Evolutionary conservation across 768 basidiomycete species (phyloP).

Genomic region (Pleurotus sapidus): DNA sequence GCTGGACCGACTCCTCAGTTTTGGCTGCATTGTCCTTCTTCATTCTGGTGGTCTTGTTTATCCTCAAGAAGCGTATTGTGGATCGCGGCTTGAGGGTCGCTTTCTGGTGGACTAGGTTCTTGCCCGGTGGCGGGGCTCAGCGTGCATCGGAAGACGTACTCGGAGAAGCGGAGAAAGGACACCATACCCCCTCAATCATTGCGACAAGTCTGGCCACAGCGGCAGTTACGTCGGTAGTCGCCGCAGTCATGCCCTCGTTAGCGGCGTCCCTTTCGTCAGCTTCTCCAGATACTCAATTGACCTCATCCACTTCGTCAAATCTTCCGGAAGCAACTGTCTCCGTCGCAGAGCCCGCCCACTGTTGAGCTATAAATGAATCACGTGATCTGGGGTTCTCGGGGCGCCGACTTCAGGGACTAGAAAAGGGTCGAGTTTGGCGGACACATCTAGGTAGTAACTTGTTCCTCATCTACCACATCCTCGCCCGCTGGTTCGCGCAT

Average conservation of each 20-base stretch:
- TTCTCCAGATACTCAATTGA: not conserved
- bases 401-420: not conserved
- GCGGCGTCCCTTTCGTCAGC: not conserved
- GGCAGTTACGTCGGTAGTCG: not conserved
- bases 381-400: not conserved
- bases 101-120: slow-evolving; percentile 84
- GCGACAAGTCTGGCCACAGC: not conserved
- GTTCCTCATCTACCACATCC: slow-evolving; percentile 1
- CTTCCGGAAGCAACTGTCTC: not conserved
- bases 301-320: not conserved
- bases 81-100: slow-evolving; percentile 77
- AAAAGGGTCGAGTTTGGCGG: not conserved
- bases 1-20: slow-evolving; percentile 87
- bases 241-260: not conserved
- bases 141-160: not conserved
- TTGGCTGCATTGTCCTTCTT: slow-evolving; percentile 81
- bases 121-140: slow-evolving; percentile 36
- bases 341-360: not conserved
- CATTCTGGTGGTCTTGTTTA: slow-evolving; percentile 76
- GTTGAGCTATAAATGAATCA: not conserved
- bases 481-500: slow-evolving; percentile 6
- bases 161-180: slow-evolving; percentile 4
- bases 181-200: not conserved
- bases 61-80: slow-evolving; percentile 84
- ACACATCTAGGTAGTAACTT: not conserved